A percentile compares a stretch with the other conserved stretches of the same genome.
Evolutionary conservation across 805 yeast species (phyloP).

Genomic region (Yarrowia deformans): DNA sequence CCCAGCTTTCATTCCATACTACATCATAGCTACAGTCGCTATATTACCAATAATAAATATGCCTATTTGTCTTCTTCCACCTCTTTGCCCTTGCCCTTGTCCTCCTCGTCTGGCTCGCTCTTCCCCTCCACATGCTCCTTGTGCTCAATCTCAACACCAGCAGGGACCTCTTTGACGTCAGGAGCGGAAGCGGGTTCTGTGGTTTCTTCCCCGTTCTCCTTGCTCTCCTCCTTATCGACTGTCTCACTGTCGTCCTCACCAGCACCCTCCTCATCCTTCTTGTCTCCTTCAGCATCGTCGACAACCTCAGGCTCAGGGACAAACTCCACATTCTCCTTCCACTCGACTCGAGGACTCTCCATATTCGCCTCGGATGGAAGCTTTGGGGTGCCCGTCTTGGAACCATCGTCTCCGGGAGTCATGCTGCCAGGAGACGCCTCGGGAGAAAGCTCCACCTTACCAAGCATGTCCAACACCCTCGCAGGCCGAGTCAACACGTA

Average conservation of each 20-base stretch:
- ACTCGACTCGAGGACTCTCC: slow-evolving; percentile 19
- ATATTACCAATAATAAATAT: slow-evolving; percentile 4
- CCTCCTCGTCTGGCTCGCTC: too few relatives aligned
- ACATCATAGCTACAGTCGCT: not conserved
- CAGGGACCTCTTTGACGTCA: slow-evolving; percentile 2
- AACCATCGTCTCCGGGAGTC: slow-evolving; percentile 14
- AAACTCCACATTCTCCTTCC: slow-evolving; percentile 10
- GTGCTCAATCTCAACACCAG: slow-evolving; percentile 23
- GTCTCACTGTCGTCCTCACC: not conserved
- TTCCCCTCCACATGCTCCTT: slow-evolving; percentile 4
- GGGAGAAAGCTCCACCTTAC: slow-evolving; percentile 12
- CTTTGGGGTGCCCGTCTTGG: slow-evolving; percentile 3
- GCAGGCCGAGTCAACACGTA: slow-evolving; percentile 1
- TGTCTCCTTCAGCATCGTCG: too few relatives aligned
- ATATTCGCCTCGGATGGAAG: not conserved
- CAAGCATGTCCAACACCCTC: slow-evolving; percentile 17
- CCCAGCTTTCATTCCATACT: too few relatives aligned
- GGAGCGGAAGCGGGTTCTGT: not conserved
- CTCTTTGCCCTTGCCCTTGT: not conserved
- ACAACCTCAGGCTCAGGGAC: not conserved
- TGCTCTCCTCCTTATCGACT: not conserved
- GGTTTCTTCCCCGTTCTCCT: not conserved
- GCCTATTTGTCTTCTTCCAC: slow-evolving; percentile 14
- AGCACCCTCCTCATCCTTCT: not conserved
- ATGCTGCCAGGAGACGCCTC: slow-evolving; percentile 27